Evolutionary conservation across 805 yeast species (phyloP).

Genomic region (Cyberlindnera samutprakarnensis): DNA sequence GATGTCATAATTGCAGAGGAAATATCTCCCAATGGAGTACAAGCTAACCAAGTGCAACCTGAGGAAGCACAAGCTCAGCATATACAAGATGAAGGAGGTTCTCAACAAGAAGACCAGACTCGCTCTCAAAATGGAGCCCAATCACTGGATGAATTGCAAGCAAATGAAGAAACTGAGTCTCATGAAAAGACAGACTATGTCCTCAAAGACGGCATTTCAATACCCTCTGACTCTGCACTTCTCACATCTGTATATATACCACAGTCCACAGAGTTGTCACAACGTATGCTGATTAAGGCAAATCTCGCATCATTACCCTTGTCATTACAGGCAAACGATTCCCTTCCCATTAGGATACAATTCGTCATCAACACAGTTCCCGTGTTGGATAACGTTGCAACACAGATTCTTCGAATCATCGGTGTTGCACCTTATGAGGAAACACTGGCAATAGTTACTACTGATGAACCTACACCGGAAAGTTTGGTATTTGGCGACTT

Average conservation of each 20-base stretch:
- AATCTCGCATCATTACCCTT: slow-evolving; percentile 57
- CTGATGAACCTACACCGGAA: slow-evolving; percentile 56
- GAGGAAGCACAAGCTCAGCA: too few species aligned
- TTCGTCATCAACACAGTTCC: slow-evolving; percentile 63
- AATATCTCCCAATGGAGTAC: too few species aligned
- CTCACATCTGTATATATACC: slow-evolving; percentile 8
- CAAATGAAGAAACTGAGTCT: too few species aligned
- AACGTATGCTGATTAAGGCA: slow-evolving; percentile 27
- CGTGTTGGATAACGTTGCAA: slow-evolving; percentile 70
- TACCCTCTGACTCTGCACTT: slow-evolving; percentile 19
- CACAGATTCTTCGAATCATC: slow-evolving; percentile 69
- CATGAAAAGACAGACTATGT: slow-evolving; percentile 2
- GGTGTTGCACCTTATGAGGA: slow-evolving; percentile 73
- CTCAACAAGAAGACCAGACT: too few species aligned
- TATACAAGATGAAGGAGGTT: too few species aligned
- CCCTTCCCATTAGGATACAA: slow-evolving; percentile 47
- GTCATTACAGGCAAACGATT: slow-evolving; percentile 47
- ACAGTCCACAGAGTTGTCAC: slow-evolving; percentile 6
- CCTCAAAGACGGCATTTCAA: slow-evolving; percentile 12
- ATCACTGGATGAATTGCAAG: too few species aligned
- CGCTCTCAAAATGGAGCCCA: too few species aligned
- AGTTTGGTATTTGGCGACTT: slow-evolving; percentile 57
- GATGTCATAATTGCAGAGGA: too few species aligned
- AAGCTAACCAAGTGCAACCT: too few species aligned
- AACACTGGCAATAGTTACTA: slow-evolving; percentile 61